A percentile compares a stretch with the other conserved stretches of the same genome.
Evolutionary conservation across 2,329 filamentous ascomycete genomes (phyloP).

Genomic region (Pseudogymnoascus sp.): DNA sequence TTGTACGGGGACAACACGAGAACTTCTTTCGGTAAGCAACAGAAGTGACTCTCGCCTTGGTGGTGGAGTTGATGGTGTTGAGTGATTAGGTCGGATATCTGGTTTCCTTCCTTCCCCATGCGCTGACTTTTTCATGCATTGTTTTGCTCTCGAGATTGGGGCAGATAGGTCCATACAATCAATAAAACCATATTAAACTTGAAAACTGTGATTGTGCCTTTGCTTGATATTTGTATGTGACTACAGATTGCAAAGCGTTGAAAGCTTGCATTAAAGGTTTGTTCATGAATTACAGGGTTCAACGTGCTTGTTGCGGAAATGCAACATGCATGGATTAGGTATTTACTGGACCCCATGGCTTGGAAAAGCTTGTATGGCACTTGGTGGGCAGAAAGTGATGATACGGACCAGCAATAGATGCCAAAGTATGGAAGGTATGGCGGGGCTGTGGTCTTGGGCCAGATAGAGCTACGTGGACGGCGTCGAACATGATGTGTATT

Average conservation of each 20-base stretch:
- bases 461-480: background rate
- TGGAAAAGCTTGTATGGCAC: background rate
- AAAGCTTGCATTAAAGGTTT: background rate
- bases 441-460: background rate
- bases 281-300: background rate
- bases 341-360: background rate
- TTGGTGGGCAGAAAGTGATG: background rate
- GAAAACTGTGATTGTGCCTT: background rate
- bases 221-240: background rate
- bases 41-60: constrained; percentile 1
- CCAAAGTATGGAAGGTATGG: background rate
- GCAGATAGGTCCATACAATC: background rate
- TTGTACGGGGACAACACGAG: background rate
- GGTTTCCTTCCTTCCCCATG: background rate
- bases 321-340: background rate
- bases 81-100: background rate
- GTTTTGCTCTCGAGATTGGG: background rate
- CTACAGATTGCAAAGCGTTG: background rate
- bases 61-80: background rate
- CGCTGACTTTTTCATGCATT: background rate
- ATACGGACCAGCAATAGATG: background rate
- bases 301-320: background rate
- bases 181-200: background rate
- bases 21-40: background rate
- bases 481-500: background rate